A percentile compares a stretch with the other conserved stretches of the same genome.
These are phyloP conservation scores for Phytophthora foliorum DNA, from an alignment of 352 stramenopile species.

Conservation along the genomic window DNA sequence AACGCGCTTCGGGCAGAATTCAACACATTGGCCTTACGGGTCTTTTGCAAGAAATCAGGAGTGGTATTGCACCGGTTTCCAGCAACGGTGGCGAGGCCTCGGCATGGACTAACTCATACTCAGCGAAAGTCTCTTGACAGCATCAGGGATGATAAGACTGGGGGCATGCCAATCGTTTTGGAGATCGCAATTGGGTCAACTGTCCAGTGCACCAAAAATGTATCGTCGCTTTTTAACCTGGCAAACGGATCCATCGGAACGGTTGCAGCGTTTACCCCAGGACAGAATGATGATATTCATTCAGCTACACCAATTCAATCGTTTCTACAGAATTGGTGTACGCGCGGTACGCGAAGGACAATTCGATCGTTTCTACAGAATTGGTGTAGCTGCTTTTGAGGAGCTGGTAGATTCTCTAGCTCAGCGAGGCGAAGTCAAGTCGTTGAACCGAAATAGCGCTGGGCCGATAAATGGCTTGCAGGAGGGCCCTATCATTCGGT, in stretches of 20 bases:
- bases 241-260: slow-evolving; percentile 14
- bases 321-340: no score
- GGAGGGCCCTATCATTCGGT: no score
- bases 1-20: slow-evolving; percentile 8
- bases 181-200: not conserved
- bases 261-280: not conserved
- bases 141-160: slow-evolving; percentile 10
- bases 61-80: slow-evolving; percentile 5
- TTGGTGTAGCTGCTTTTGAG: no score
- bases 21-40: not conserved
- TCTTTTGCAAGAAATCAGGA: not conserved
- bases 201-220: slow-evolving; percentile 11
- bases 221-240: not conserved
- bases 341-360: no score
- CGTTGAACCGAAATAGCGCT: no score
- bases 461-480: no score
- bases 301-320: no score
- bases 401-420: no score
- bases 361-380: no score
- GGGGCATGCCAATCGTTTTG: not conserved
- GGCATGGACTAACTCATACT: not conserved
- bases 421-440: no score
- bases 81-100: not conserved
- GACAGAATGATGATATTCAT: not conserved
- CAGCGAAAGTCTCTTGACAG: not conserved